Conservation (phyloP, 2,329 filamentous ascomycete genomes). For the Fusarium sarcochroum region DNA sequence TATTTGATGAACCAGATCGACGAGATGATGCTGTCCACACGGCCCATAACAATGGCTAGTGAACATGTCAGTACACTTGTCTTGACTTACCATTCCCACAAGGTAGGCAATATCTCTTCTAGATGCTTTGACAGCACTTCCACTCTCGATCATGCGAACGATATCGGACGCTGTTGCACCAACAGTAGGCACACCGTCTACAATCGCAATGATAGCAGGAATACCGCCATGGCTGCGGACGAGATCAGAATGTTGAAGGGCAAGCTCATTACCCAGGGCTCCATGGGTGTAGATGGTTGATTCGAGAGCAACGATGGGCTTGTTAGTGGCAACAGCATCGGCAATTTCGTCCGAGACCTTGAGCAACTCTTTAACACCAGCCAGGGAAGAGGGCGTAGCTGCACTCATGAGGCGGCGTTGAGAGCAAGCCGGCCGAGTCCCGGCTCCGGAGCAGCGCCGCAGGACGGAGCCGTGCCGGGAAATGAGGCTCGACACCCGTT, state of each 20-base stretch:
- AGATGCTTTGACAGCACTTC: constrained; percentile 85
- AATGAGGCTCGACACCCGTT: constrained; percentile 40
- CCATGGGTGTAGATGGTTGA: constrained; percentile 98
- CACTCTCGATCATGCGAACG: constrained; percentile 75
- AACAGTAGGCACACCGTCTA: constrained; percentile 86
- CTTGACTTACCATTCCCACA: constrained; percentile 75
- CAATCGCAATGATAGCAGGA: constrained; percentile 90
- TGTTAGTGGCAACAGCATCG: constrained; percentile 79
- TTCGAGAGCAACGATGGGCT: constrained; percentile 92
- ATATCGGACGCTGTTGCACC: constrained; percentile 82
- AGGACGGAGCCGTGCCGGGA: constrained; percentile 37
- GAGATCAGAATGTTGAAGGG: constrained; percentile 86
- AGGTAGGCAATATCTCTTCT: constrained; percentile 88
- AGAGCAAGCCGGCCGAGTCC: constrained; percentile 26
- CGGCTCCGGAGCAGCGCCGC: constrained; percentile 34
- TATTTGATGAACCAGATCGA: background rate
- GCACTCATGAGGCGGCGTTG: constrained; percentile 45
- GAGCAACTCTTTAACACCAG: constrained; percentile 64
- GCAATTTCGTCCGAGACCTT: constrained; percentile 85
- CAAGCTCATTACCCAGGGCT: constrained; percentile 78
- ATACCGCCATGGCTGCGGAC: constrained; percentile 86
- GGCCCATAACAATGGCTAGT: background rate
- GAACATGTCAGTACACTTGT: background rate
- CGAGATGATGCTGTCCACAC: background rate
- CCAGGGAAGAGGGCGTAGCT: constrained; percentile 37